Percentiles rank a stretch among this genome's conserved stretches.
Evolutionary conservation across 179 eudicot species (phyloP).

Genomic region (Camellia oleifera): DNA sequence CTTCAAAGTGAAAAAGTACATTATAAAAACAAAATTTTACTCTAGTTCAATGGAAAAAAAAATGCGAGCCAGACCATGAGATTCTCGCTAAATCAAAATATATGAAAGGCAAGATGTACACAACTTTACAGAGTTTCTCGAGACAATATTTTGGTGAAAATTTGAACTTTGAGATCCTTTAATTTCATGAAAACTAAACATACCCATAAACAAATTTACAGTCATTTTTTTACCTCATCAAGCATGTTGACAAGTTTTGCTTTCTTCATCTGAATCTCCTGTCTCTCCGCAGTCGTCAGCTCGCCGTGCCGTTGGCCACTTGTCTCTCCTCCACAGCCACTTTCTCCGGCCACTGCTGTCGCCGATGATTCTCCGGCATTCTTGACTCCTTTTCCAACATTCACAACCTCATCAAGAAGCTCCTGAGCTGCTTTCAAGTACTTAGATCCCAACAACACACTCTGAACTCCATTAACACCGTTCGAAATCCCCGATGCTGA

Average conservation of each 20-base stretch:
- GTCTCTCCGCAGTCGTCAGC: slow-evolving; percentile 60
- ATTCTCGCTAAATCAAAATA: no score
- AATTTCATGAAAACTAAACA: no score
- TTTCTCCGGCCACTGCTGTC: slow-evolving; percentile 18
- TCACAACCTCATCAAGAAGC: slow-evolving; percentile 63
- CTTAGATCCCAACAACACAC: slow-evolving; percentile 52
- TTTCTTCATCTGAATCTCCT: slow-evolving; percentile 74
- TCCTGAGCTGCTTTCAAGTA: slow-evolving; percentile 72
- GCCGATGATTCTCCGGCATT: slow-evolving; percentile 17
- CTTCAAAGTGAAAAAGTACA: no score
- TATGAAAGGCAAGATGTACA: no score
- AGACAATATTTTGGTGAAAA: no score
- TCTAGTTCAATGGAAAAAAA: no score
- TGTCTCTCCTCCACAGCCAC: slow-evolving; percentile 15
- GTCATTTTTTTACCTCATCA: slow-evolving; percentile 49
- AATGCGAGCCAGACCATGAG: no score
- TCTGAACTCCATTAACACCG: slow-evolving; percentile 26
- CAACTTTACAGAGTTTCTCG: no score
- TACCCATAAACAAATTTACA: not conserved
- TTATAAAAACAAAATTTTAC: no score
- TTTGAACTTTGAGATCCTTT: no score
- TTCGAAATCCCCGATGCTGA: slow-evolving; percentile 23
- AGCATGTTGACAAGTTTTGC: slow-evolving; percentile 72
- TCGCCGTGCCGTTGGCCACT: slow-evolving; percentile 25
- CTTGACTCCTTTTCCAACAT: slow-evolving; percentile 44